These are phyloP conservation scores for Rhodotorula sp. DNA, from an alignment of 1,284 basidiomycete species.

Conservation along the genomic window DNA sequence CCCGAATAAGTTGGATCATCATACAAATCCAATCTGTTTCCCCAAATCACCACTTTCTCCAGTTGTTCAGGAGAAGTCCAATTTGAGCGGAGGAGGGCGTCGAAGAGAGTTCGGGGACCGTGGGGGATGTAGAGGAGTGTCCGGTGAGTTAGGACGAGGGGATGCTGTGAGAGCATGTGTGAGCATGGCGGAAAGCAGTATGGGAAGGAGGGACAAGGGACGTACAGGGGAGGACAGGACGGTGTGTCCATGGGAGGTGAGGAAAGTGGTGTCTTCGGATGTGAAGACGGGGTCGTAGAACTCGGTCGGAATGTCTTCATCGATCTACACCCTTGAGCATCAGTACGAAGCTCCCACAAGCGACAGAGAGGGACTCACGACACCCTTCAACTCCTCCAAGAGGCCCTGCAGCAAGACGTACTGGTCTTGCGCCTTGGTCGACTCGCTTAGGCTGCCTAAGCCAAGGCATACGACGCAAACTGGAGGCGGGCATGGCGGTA, in stretches of 20 bases:
- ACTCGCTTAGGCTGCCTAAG: constrained; percentile 33
- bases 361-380: background rate
- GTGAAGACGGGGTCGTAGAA: constrained; percentile 38
- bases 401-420: constrained; percentile 27
- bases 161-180: constrained; percentile 14
- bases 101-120: constrained; percentile 41
- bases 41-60: constrained; percentile 29
- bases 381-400: constrained; percentile 14
- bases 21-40: constrained; percentile 41
- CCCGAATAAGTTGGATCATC: constrained; percentile 39
- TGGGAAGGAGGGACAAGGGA: background rate
- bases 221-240: constrained; percentile 20
- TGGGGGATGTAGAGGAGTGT: constrained; percentile 44
- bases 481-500: constrained; percentile 21
- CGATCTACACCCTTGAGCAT: background rate
- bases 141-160: constrained; percentile 15
- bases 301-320: background rate
- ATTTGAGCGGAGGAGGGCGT: constrained; percentile 34
- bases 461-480: constrained; percentile 33
- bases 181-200: background rate
- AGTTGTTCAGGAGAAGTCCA: constrained; percentile 17
- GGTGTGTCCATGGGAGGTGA: constrained; percentile 8
- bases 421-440: constrained; percentile 39
- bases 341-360: background rate
- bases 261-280: constrained; percentile 18